Conservation (phyloP, 2,329 filamentous ascomycete genomes). For the Davidsoniella neocaledoniae region DNA sequence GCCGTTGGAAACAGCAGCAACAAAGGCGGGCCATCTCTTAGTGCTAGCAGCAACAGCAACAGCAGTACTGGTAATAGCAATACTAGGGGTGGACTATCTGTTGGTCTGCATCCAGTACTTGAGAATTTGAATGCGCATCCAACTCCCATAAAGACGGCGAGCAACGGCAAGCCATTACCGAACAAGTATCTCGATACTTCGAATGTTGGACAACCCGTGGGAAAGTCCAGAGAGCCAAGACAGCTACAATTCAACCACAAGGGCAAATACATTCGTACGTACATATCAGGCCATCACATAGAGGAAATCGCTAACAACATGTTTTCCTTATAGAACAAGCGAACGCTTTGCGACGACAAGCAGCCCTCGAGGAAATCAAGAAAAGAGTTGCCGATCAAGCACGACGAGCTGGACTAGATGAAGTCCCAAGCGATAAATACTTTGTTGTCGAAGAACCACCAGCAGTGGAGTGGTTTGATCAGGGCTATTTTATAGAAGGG, state of each 20-base stretch:
- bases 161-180: slow-evolving; percentile 15
- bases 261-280: slow-evolving; percentile 69
- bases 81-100: slow-evolving; percentile 45
- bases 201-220: slow-evolving; percentile 39
- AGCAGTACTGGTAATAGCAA: no score
- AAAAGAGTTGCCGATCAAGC: slow-evolving; percentile 77
- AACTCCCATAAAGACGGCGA: slow-evolving; percentile 13
- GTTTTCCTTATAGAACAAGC: slow-evolving; percentile 42
- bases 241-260: slow-evolving; percentile 84
- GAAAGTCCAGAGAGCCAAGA: slow-evolving; percentile 52
- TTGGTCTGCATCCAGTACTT: slow-evolving; percentile 63
- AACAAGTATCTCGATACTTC: slow-evolving; percentile 76
- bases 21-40: no score
- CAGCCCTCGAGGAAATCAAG: slow-evolving; percentile 84
- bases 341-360: slow-evolving; percentile 73
- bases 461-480: slow-evolving; percentile 94
- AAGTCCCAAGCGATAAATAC: slow-evolving; percentile 72
- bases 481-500: slow-evolving; percentile 58
- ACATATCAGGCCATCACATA: not conserved
- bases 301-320: not conserved
- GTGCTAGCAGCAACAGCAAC: no score
- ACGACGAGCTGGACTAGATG: slow-evolving; percentile 82
- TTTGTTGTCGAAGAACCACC: slow-evolving; percentile 74
- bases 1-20: slow-evolving; percentile 43
- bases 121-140: slow-evolving; percentile 35